Base-by-base conservation (phyloP, 306 rosid genomes). In the Citrullus colocynthis region DNA sequence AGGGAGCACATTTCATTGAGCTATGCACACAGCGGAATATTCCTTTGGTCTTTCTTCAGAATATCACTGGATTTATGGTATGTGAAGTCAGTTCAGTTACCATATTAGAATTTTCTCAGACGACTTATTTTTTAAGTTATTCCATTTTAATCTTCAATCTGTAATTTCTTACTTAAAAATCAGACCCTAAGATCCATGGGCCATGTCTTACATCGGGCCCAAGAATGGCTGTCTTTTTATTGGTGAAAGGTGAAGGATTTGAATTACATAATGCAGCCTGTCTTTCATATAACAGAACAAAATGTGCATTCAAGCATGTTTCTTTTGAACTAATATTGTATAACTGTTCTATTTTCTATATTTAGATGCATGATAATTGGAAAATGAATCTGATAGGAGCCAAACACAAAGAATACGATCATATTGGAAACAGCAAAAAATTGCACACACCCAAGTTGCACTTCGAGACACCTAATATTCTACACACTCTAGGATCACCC, bases 1-100 rank as follows among this genome's bases (percentile, higher is more conserved):
- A 95, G 79, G 98, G 98, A 55, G 95, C 98, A 32, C 98, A 92
- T 87, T 95, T 95, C 90, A 89, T 95, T 80, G 96, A 95, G 79
- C 39, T 95, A 72, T 95, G 96, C 62, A 85, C 96, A 72, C 98
- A 92, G 44, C 85, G 97, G 48, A 89, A 88, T 69, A 88, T 95
- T 86, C 98, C 97, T 49, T 78, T 95, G 89, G 89, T 95, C 82
- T 95, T 92, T 87, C 97, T 95, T 87, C 98, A 95, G 83, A 95
- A 95, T 85, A 90, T 95, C 84, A 92, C 97, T 30, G 98, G 98
- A 81, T 95, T 95, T 83, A 95, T 95, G 97, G 98, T 95, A 85
- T 73, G 86, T 78, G 82, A 74, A 60, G 58, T 81, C 39, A 6
- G 28, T 54, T 44, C 66, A 13, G 71, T 14, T 70, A 14, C 57